phyloP scores from a whole-genome alignment of 768 basidiomycete species.

The Phanerodontia chrysosporium region DNA sequence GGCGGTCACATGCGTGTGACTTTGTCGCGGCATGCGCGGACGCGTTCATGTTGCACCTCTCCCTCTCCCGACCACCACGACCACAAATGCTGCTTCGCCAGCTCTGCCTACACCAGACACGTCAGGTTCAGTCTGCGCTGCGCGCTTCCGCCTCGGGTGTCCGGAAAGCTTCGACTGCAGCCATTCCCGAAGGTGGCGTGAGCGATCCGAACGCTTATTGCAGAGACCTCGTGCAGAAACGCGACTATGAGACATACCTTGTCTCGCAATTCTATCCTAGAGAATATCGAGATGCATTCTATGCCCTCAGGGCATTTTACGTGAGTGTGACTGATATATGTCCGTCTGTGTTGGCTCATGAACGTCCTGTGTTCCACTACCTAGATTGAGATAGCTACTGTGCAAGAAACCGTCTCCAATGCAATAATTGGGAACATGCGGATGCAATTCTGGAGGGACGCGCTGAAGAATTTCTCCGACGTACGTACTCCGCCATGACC shows the following conservation, averaged over 20 bases:
- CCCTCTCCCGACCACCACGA: not conserved
- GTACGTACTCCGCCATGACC: conserved; percentile 34
- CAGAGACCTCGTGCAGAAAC: conserved; percentile 63
- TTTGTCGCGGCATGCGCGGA: not conserved
- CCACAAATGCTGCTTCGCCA: not conserved
- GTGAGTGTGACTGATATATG: conserved; percentile 42
- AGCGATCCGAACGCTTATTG: conserved; percentile 53
- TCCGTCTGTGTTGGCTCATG: conserved; percentile 1
- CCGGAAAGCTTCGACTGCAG: not conserved
- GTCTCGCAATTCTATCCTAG: conserved; percentile 68
- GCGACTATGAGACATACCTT: conserved; percentile 81
- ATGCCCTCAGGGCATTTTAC: conserved; percentile 79
- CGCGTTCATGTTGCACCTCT: not conserved
- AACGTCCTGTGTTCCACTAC: conserved; percentile 2
- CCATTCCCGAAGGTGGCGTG: conserved; percentile 9
- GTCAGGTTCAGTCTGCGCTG: not conserved
- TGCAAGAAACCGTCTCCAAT: conserved; percentile 75
- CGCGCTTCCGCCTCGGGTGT: not conserved
- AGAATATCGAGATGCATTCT: conserved; percentile 60
- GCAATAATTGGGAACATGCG: conserved; percentile 75
- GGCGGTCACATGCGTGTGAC: conserved; percentile 4
- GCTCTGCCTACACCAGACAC: not conserved
- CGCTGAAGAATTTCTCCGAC: conserved; percentile 61
- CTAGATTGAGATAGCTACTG: conserved; percentile 67
- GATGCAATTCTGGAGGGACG: conserved; percentile 86